A percentile compares a stretch with the other conserved stretches of the same genome.
These are phyloP conservation scores for Domatiomyces catenatus DNA, from an alignment of 2,329 filamentous ascomycete species.

Conservation along the genomic window DNA sequence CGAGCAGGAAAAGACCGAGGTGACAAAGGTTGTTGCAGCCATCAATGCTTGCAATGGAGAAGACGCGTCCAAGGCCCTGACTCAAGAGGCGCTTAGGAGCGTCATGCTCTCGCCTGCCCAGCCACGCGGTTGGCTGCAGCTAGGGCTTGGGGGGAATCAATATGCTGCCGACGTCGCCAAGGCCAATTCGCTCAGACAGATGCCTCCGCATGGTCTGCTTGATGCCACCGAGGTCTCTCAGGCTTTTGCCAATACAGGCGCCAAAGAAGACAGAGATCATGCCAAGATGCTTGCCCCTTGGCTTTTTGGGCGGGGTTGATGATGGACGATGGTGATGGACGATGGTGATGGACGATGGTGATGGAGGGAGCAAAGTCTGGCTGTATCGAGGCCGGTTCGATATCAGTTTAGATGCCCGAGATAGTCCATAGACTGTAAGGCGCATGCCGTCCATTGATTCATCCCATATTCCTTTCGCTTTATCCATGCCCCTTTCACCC, in stretches of 20 bases:
- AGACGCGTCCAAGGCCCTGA: slow-evolving; percentile 33
- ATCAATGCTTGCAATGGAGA: slow-evolving; percentile 44
- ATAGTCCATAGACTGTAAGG: neutral
- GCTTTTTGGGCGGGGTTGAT: slow-evolving; percentile 26
- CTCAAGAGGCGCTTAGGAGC: slow-evolving; percentile 55
- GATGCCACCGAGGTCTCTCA: slow-evolving; percentile 53
- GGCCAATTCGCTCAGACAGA: slow-evolving; percentile 56
- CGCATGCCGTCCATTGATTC: neutral
- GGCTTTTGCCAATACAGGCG: slow-evolving; percentile 60
- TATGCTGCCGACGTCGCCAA: slow-evolving; percentile 63
- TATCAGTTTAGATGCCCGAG: neutral
- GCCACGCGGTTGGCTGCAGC: slow-evolving; percentile 63
- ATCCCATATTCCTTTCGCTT: neutral
- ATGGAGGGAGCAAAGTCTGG: neutral
- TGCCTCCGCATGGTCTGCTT: slow-evolving; percentile 57
- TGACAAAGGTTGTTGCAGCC: slow-evolving; percentile 61
- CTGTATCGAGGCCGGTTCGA: neutral
- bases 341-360: neutral
- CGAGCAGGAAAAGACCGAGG: slow-evolving; percentile 47
- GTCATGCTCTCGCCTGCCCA: slow-evolving; percentile 69
- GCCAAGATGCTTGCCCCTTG: slow-evolving; percentile 73
- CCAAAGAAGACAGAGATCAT: slow-evolving; percentile 56
- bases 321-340: slow-evolving; percentile 1
- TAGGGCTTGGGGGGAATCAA: slow-evolving; percentile 44
- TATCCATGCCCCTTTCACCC: neutral